phyloP scores from a whole-genome alignment of 2,329 filamentous ascomycete genomes.

The Xylaria polymorpha region DNA sequence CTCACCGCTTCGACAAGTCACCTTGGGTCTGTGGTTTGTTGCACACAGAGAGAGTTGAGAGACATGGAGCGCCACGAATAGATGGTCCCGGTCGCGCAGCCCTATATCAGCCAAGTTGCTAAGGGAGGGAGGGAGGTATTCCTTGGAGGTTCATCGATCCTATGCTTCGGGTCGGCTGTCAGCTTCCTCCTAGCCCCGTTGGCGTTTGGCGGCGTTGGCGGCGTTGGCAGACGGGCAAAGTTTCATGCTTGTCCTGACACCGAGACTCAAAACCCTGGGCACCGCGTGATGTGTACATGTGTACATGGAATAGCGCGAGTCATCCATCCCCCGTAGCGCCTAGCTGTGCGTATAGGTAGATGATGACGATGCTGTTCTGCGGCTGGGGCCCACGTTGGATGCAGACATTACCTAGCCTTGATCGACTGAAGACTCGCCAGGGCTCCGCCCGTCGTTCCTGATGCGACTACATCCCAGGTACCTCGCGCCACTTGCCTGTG shows the following conservation, averaged over 20 bases:
- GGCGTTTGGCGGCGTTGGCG: background rate
- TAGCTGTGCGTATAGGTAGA: conserved; percentile 26
- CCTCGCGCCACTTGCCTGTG: conserved; percentile 43
- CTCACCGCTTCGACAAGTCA: conserved; percentile 37
- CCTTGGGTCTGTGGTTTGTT: conserved; percentile 26
- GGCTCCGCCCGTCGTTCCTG: conserved; percentile 41
- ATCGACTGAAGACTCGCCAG: conserved; percentile 44
- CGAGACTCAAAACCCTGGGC: conserved; percentile 34
- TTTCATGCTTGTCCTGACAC: conserved; percentile 32
- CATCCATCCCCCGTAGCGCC: conserved; percentile 42
- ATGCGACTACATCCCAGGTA: conserved; percentile 44
- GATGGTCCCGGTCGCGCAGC: conserved; percentile 26
- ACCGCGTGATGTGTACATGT: conserved; percentile 37
- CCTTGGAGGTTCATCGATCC: background rate
- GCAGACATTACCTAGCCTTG: conserved; percentile 39
- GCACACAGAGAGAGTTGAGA: conserved; percentile 18
- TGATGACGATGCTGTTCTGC: conserved; percentile 39
- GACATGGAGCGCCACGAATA: conserved; percentile 34
- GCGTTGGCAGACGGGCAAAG: conserved; percentile 7
- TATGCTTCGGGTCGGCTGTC: conserved; percentile 23
- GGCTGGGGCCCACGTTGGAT: conserved; percentile 44
- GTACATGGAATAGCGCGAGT: conserved; percentile 39
- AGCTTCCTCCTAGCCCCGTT: conserved; percentile 15
- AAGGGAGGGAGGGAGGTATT: background rate
- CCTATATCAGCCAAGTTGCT: conserved; percentile 24